phyloP scores from a whole-genome alignment of 352 stramenopile species.

The Phytophthora rubi region DNA sequence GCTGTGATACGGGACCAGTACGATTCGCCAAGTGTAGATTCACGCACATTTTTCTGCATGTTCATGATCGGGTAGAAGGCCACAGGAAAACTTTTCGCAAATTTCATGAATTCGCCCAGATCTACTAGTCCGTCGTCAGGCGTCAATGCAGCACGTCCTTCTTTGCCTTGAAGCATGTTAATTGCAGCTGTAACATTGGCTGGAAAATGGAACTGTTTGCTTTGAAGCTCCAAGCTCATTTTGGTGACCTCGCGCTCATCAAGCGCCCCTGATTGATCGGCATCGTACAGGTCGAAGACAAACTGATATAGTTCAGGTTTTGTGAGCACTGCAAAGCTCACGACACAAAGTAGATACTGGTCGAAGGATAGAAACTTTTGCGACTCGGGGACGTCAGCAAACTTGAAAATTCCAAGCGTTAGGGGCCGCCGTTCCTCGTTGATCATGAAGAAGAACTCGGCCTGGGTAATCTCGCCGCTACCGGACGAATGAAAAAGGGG shows the following conservation, averaged over 20 bases:
- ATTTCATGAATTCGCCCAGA: conserved; percentile 59
- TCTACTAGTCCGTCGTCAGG: conserved; percentile 53
- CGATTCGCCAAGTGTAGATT: conserved; percentile 45
- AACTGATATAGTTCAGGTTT: conserved; percentile 75
- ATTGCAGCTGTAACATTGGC: conserved; percentile 69
- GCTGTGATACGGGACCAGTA: conserved; percentile 52
- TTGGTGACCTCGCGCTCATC: conserved; percentile 68
- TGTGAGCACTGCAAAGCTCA: conserved; percentile 63
- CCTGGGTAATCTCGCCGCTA: conserved; percentile 75
- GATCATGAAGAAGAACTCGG: conserved; percentile 81
- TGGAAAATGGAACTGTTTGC: conserved; percentile 67
- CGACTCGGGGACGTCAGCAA: conserved; percentile 41
- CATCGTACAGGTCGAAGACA: conserved; percentile 77
- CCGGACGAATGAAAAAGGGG: not conserved
- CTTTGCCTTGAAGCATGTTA: conserved; percentile 53
- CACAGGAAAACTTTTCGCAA: conserved; percentile 54
- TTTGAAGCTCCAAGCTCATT: conserved; percentile 74
- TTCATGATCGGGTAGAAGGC: conserved; percentile 66
- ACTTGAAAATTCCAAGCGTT: conserved; percentile 60
- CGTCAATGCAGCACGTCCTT: conserved; percentile 24
- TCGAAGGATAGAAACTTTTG: conserved; percentile 76
- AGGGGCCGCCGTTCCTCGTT: conserved; percentile 60
- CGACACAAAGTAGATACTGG: conserved; percentile 63
- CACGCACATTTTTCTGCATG: conserved; percentile 62
- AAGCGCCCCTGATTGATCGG: conserved; percentile 57